A percentile compares a stretch with the other conserved stretches of the same genome.
Conservation (phyloP, 805 yeast genomes). For the Debaryomyces castellii region DNA sequence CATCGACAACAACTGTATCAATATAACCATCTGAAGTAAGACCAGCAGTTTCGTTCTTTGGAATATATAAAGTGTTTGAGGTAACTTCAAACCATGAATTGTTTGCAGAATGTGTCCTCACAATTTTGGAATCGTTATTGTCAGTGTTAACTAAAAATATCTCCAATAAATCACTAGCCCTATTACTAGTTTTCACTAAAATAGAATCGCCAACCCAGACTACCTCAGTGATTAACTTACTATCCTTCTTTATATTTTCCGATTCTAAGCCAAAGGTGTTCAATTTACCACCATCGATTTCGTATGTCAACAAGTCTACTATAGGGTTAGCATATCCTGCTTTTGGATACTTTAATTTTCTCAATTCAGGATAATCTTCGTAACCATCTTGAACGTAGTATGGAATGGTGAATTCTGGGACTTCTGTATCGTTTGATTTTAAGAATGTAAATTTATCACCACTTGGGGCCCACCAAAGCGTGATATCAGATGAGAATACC, state of each 20-base stretch:
- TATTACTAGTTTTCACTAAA: slow-evolving; percentile 59
- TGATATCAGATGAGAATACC: slow-evolving; percentile 55
- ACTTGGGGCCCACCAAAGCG: slow-evolving; percentile 75
- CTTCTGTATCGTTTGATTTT: slow-evolving; percentile 59
- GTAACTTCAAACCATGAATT: slow-evolving; percentile 62
- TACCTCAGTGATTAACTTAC: slow-evolving; percentile 57
- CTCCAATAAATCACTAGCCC: slow-evolving; percentile 57
- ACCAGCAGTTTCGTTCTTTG: slow-evolving; percentile 33
- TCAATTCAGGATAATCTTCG: slow-evolving; percentile 46
- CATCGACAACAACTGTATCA: slow-evolving; percentile 64
- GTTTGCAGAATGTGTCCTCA: slow-evolving; percentile 46
- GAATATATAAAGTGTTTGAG: slow-evolving; percentile 32
- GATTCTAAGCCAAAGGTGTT: slow-evolving; percentile 13
- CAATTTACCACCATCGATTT: slow-evolving; percentile 23
- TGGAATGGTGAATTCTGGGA: slow-evolving; percentile 52
- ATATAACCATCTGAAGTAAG: slow-evolving; percentile 63
- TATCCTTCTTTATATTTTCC: slow-evolving; percentile 25
- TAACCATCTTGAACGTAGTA: slow-evolving; percentile 41
- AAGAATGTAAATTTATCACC: slow-evolving; percentile 56
- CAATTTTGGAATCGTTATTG: slow-evolving; percentile 27
- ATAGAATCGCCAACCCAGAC: slow-evolving; percentile 55
- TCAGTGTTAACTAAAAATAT: slow-evolving; percentile 44
- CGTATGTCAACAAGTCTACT: slow-evolving; percentile 46
- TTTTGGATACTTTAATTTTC: slow-evolving; percentile 61
- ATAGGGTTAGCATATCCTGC: slow-evolving; percentile 65